phyloP scores from a whole-genome alignment of 2,329 filamentous ascomycete species.

The Chrysosporium keratinophilum region DNA sequence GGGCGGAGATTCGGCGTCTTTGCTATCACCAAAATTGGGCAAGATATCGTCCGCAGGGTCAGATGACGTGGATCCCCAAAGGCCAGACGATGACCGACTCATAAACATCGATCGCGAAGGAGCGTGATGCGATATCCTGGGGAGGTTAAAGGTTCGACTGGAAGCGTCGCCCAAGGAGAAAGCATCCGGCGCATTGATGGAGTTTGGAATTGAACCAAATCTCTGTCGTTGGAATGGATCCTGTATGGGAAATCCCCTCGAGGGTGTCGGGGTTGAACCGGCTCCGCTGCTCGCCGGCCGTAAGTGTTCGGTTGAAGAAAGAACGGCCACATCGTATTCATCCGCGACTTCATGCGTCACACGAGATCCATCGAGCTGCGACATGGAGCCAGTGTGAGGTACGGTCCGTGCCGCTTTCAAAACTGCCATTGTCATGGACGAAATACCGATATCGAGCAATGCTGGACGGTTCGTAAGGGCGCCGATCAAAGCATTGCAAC shows the following conservation, averaged over 20 bases:
- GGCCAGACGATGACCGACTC: constrained; percentile 22
- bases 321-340: constrained; percentile 49
- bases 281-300: constrained; percentile 35
- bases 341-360: constrained; percentile 25
- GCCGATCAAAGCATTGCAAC: constrained; percentile 89
- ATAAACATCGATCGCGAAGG: constrained; percentile 13
- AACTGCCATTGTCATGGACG: constrained; percentile 81
- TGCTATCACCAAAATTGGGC: constrained; percentile 28
- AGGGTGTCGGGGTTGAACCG: constrained; percentile 19
- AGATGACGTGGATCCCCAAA: constrained; percentile 28
- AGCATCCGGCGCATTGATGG: constrained; percentile 20
- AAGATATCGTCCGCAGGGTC: constrained; percentile 27
- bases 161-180: constrained; percentile 19
- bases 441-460: constrained; percentile 77
- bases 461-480: constrained; percentile 86
- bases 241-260: constrained; percentile 19
- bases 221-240: constrained; percentile 28
- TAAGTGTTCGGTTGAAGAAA: constrained; percentile 53
- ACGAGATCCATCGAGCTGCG: neutral
- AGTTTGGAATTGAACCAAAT: constrained; percentile 20
- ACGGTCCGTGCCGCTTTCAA: constrained; percentile 31
- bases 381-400: neutral
- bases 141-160: neutral
- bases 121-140: constrained; percentile 9
- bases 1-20: neutral